Evolutionary conservation across 2,329 filamentous ascomycete species (phyloP), one percentile per base, ranked within the genome.

Genomic region (Graphilbum ipis-grandicollis): DNA sequence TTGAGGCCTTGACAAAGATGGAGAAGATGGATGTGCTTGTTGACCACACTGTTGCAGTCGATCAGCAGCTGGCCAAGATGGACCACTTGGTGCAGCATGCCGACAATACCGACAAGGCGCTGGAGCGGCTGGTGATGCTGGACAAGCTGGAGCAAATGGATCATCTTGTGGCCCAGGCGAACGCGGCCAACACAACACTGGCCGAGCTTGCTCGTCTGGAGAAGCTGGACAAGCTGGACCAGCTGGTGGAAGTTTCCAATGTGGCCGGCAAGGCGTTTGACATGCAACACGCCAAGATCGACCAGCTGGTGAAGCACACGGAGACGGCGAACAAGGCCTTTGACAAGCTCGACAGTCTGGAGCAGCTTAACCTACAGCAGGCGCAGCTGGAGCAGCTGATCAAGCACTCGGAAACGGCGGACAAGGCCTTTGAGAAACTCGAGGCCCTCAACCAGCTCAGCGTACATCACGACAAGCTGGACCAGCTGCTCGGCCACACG

Each of bases 371-470:
- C 39, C n/a, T n/a, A 23, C 5, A 23, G 10, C 68, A 74, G 6
- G 68, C 76, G 40, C 73, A 74, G 45, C 57, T 75, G 19, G 59
- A 63, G 41, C 60, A 56, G 43, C 57, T 79, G 8, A 64, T 85
- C 26, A 70, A 68, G 34, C 73, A 81, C 23, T 68, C 96, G 9
- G 84, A 94, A 47, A 71, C 84, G 52, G 88, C 96, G 35, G 39
- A 41, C 9, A 41, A 43, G 26, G 36, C 41, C 1, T 29, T 39
- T 9, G 31, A 31, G 10, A 44, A 45, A 19, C 34, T 44, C 7
- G 42, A 44, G 34, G 22, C 38, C 33, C 22, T 40, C 26, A 33
- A 39, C n/a, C 14, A 12, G 1, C 37, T 39, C n/a, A 26, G 34
- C n/a, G 26, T n/a, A n/a, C n/a, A n/a, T n/a, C n/a, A 30, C 23